Evolutionary conservation across 257 asterid species (phyloP).

Genomic region (Paulownia fortunei): DNA sequence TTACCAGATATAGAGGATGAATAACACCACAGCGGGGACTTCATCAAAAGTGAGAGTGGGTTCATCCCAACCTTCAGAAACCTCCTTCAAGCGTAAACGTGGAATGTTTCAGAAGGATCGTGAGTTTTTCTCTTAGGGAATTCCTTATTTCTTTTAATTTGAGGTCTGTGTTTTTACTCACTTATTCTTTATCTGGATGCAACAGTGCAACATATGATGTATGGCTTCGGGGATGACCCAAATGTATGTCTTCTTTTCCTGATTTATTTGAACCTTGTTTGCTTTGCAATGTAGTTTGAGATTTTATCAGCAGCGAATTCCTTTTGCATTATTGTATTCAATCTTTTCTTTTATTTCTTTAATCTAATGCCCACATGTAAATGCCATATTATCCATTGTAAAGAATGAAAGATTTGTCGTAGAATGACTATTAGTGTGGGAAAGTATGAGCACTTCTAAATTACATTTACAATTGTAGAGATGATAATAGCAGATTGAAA

Average conservation of each 20-base stretch:
- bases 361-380: background rate
- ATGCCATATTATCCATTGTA: background rate
- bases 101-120: slow-evolving; percentile 97
- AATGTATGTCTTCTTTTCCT: slow-evolving; percentile 56
- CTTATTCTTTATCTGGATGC: slow-evolving; percentile 29
- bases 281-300: background rate
- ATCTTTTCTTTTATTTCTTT: background rate
- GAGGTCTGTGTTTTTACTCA: background rate
- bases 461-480: background rate
- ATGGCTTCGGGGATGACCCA: slow-evolving; percentile 88
- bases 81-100: slow-evolving; percentile 81
- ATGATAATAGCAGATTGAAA: background rate
- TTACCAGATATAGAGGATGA: slow-evolving; percentile 55
- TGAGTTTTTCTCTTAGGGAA: slow-evolving; percentile 43
- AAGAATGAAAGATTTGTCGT: background rate
- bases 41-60: slow-evolving; percentile 69
- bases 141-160: background rate
- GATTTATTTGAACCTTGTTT: slow-evolving; percentile 12
- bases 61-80: slow-evolving; percentile 75
- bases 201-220: slow-evolving; percentile 97
- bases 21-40: slow-evolving; percentile 54
- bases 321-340: background rate
- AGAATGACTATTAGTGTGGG: background rate
- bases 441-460: background rate
- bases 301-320: background rate